Evolutionary conservation across 1,139 yeast genomes (phyloP), one percentile per base, ranked within the genome.

Genomic region (Keqinozyma sinolaborantium): DNA sequence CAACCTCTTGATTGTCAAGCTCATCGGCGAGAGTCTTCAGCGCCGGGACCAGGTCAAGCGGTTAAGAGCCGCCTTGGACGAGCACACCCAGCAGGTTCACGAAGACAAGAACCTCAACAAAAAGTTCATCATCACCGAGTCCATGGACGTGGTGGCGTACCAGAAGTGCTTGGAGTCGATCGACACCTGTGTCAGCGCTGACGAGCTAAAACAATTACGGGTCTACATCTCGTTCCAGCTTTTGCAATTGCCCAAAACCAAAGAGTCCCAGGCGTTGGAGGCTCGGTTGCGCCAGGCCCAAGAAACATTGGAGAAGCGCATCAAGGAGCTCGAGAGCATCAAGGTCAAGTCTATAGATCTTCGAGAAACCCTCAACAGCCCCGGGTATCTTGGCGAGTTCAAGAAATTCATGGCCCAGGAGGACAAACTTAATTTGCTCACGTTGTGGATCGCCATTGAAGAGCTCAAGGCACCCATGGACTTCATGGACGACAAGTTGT

Each of bases 41-140:
- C 94, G 87, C 46, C 68, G 90, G 39, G 76, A 75, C 25, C 88
- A 85, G 47, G 95, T 88, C 1, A 77, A 81, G 41, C 76, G 78
- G 42, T 67, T 88, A 12, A 63, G 95, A 39, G 77, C 75, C 12
- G 86, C 85, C 0, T 63, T 90, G 29, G 83, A 80, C 40, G 71
- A 77, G 40, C 90, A 84, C 42, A 72, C 86, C 1, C n/a, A 33
- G 30, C 34, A 32, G 24, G 23, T 13, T 8, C 15, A 25, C 12
- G 10, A 31, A 12, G 28, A 29, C n/a, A 30, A 26, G 21, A 34
- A 28, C n/a, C 7, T 34, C 14, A 34, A 30, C 16, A 38, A 42
- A 30, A 30, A 39, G 13, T 36, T 30, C 24, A 42, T 43, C 7
- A 36, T 57, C 6, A 43, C 54, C 1, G 54, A 50, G 24, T 37